phyloP scores from a whole-genome alignment of 2,329 filamentous ascomycete genomes.

The Penicillium sp. region DNA sequence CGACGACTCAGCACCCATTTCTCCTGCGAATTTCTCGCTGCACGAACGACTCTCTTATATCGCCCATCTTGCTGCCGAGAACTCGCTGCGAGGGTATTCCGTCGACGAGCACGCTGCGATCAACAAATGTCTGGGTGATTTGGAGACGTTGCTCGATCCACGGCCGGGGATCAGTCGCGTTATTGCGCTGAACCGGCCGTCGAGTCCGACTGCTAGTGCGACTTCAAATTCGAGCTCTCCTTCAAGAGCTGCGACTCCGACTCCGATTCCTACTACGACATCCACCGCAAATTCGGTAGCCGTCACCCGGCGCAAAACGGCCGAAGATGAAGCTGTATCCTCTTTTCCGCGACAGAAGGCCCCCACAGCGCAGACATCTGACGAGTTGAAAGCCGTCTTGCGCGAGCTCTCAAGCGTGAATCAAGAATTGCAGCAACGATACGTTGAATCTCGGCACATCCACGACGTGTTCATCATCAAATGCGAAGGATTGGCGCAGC shows the following conservation, averaged over 20 bases:
- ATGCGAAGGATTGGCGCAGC: constrained; percentile 55
- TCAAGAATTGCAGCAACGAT: constrained; percentile 25
- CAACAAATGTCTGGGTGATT: constrained; percentile 27
- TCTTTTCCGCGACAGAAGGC: too few species aligned
- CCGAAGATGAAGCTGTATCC: neutral
- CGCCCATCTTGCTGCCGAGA: constrained; percentile 5
- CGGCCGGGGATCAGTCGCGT: constrained; percentile 20
- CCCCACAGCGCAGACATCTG: constrained; percentile 6
- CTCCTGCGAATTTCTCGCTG: neutral
- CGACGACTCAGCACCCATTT: neutral
- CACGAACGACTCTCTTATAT: constrained; percentile 6
- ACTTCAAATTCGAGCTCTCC: constrained; percentile 7
- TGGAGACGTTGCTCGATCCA: constrained; percentile 26
- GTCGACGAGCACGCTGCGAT: constrained; percentile 27
- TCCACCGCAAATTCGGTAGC: neutral
- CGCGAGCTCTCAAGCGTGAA: constrained; percentile 24
- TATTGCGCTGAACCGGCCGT: constrained; percentile 17
- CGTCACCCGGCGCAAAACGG: neutral
- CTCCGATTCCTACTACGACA: neutral
- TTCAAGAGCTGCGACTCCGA: constrained; percentile 14
- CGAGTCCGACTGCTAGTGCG: too few species aligned
- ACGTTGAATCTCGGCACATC: constrained; percentile 50
- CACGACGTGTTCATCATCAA: constrained; percentile 58
- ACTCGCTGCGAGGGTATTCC: constrained; percentile 3
- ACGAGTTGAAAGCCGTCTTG: constrained; percentile 21